Base-by-base conservation (phyloP, 768 basidiomycete genomes). In the Hygrophorus pudorinus region DNA sequence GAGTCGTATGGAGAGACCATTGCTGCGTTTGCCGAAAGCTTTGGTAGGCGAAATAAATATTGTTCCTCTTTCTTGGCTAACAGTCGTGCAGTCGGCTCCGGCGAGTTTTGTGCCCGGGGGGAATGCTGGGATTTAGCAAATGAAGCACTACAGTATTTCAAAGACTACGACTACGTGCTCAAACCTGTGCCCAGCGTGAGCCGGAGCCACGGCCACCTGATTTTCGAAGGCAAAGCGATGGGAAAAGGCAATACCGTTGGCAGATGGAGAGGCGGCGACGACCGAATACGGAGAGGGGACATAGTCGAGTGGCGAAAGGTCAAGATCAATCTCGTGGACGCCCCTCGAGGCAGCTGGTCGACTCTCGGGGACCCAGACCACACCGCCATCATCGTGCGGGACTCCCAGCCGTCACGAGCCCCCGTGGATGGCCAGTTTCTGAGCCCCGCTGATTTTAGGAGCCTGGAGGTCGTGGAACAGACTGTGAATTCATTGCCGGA, bases 111-210 rank as follows among this genome's bases (percentile, higher is more conserved):
- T 45, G 73, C 61, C n/a, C 67, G 67, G 18, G 73, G 74, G 30
- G 74, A 75, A 50, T 76, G 75, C 55, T 78, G 76, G 76, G 74
- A 76, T 59, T 54, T 79, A 27, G 75, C 76, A 12, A 59, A 63
- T 50, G 67, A 75, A 57, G 74, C 64, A 21, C 60, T 79, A 44
- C 63, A 65, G 43, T 61, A 65, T 37, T 66, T 70, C 49, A 54
- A 61, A 3, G 58, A 64, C 14, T 65, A 59, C 52, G 65, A 68
- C 40, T 67, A 68, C 47, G 59, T 68, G 34, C 66, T 70, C 13
- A 62, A 63, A 47, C 74, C 76, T 30, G 56, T 77, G 12, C 67
- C 65, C 33, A 71, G 68, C 48, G 63, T 72, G 24, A 62, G 62
- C 36, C 65, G 72, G 37, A 76, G 73, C 36, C 76, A 79, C 49